These are phyloP conservation scores for Aspergillus saccharolyticus DNA, from an alignment of 495 filamentous ascomycete genomes.

Conservation along the genomic window DNA sequence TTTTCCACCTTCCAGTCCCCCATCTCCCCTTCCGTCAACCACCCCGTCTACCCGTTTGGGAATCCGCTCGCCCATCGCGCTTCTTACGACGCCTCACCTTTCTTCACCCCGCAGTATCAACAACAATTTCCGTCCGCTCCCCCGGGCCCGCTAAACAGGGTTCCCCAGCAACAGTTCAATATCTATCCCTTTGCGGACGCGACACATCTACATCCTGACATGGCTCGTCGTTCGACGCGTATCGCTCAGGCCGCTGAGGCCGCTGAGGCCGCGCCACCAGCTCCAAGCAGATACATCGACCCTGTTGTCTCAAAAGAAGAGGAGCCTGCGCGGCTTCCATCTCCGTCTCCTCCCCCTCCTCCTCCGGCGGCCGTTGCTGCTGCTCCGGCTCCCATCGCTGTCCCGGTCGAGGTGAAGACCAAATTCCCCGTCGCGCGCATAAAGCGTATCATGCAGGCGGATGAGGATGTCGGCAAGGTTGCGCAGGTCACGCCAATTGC, in stretches of 20 bases:
- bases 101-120: constrained; percentile 35
- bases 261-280: constrained; percentile 25
- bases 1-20: constrained; percentile 45
- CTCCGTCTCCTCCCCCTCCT: background rate
- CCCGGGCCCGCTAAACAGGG: constrained; percentile 10
- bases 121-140: too few species aligned
- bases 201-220: constrained; percentile 28
- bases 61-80: constrained; percentile 35
- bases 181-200: constrained; percentile 27
- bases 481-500: constrained; percentile 94
- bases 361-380: too few species aligned
- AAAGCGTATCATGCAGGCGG: constrained; percentile 99
- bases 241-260: constrained; percentile 31
- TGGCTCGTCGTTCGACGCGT: constrained; percentile 45
- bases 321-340: constrained; percentile 1
- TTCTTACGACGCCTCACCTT: constrained; percentile 41
- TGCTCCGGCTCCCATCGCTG: constrained; percentile 20
- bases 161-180: constrained; percentile 22
- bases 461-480: constrained; percentile 98
- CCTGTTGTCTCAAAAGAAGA: constrained; percentile 30
- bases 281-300: constrained; percentile 37
- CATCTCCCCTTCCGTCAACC: constrained; percentile 25
- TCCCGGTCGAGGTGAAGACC: constrained; percentile 71
- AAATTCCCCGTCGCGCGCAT: constrained; percentile 98
- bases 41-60: constrained; percentile 30